phyloP scores from a whole-genome alignment of 2,329 filamentous ascomycete species.

The Moelleriella libera region DNA sequence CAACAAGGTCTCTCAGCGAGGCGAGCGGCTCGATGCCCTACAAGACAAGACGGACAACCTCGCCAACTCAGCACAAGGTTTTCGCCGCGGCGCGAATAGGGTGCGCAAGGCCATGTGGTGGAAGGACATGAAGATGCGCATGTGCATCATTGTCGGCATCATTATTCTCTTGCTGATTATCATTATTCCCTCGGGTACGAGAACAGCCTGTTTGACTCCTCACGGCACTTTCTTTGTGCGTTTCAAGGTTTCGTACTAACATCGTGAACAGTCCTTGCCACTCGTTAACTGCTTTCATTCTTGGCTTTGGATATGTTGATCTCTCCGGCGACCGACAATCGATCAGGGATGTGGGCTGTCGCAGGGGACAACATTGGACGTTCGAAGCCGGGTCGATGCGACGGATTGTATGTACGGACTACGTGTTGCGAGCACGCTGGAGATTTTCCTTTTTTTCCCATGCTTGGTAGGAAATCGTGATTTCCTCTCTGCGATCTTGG shows the following conservation, averaged over 20 bases:
- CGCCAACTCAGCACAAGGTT: slow-evolving; percentile 82
- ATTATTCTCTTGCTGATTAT: slow-evolving; percentile 87
- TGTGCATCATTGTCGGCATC: slow-evolving; percentile 85
- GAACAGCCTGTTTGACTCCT: background rate
- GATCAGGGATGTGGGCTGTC: too few relatives aligned
- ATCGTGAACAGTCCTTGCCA: slow-evolving; percentile 18
- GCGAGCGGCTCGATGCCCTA: slow-evolving; percentile 72
- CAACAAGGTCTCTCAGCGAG: slow-evolving; percentile 89
- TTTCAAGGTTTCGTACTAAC: background rate
- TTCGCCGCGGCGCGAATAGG: slow-evolving; percentile 89
- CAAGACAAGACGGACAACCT: slow-evolving; percentile 94
- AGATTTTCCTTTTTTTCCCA: background rate
- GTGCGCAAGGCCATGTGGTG: slow-evolving; percentile 99
- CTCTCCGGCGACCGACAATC: background rate
- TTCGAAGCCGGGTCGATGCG: background rate
- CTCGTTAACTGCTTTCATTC: slow-evolving; percentile 12
- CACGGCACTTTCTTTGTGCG: too few relatives aligned
- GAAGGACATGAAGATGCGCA: slow-evolving; percentile 99
- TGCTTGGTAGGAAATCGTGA: background rate
- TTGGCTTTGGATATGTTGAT: background rate
- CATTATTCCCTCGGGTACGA: slow-evolving; percentile 75
- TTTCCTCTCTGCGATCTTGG: too few relatives aligned
- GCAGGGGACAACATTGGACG: background rate
- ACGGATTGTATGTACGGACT: background rate
- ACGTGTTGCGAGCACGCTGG: background rate